Base-by-base conservation (phyloP, 148 eudicot genomes). In the Chenopodium berlandieri region DNA sequence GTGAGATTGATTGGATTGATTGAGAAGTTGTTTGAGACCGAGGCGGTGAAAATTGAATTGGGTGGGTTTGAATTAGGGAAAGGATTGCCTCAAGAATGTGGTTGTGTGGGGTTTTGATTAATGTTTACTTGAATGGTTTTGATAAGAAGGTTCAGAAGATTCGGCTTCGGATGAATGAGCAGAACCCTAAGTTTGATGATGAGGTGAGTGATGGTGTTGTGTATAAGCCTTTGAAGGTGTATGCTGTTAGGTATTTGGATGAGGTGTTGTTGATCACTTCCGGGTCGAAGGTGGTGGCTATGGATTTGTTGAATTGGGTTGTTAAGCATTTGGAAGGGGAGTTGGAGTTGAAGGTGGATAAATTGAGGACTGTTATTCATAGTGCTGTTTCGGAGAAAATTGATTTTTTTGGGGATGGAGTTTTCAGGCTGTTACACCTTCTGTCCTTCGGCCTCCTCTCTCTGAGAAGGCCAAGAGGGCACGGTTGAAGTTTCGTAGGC, bases 401-500 rank as follows among this genome's bases (percentile, higher is more conserved):
- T 84, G 86, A 81, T 73, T 95, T 91, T 91, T 81, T 82, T 95
- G 87, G 99, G 97, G 56, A 90, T 95, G 97, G 99, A 93, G 78
- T 87, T 95, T 95, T 82, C 97, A 79, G 81, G 97, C 95, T 9
- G 99, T 95, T 76, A 80, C 90, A 0, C 99, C 99, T 80, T 95
- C 97, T 9, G 87, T 91, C 75, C 52, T 95, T 70, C 90, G 86
- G 62, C 97, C 95, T 0, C 89, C 90, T 7, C 73, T 88, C 82
- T 91, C 98, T 3, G 92, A 91, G 68, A 95, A 93, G 85, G 99
- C 97, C 7, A 89, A 87, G 67, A 88, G 99, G 84, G 99, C 99
- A 8, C 81, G 89, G 23, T 89, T 91, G 75, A 95, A 95, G 89
- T 89, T 92, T 82, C 91, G 91, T 46, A 87, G 99, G 75, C 99